A percentile compares a stretch with the other conserved stretches of the same genome.
Evolutionary conservation across 148 eudicot genomes (phyloP).

Genomic region (Rheum nobile): DNA sequence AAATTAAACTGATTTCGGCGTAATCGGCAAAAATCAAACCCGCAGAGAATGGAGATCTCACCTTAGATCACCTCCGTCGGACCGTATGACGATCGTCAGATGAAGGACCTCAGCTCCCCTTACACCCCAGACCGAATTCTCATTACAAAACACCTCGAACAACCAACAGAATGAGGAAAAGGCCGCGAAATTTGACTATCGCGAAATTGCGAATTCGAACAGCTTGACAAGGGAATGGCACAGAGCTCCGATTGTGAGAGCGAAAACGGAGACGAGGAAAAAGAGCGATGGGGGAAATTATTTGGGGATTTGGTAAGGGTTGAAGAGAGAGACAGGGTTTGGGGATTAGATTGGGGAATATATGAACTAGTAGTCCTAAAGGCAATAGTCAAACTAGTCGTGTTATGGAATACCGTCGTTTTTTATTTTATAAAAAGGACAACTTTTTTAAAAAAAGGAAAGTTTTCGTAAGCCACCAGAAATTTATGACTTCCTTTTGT

Average conservation of each 20-base stretch:
- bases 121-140: not conserved
- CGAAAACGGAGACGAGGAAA: not conserved
- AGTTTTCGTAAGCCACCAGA: not conserved
- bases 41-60: not conserved
- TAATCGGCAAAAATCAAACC: not conserved
- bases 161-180: not conserved
- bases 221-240: not conserved
- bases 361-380: not conserved
- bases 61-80: constrained; percentile 5
- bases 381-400: constrained; percentile 5
- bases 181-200: not conserved
- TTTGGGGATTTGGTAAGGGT: constrained; percentile 9
- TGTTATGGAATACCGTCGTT: not conserved
- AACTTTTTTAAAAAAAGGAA: not conserved
- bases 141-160: not conserved
- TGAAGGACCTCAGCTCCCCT: not conserved
- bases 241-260: not conserved
- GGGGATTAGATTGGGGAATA: constrained; percentile 7
- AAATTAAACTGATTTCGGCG: constrained; percentile 1
- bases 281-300: not conserved
- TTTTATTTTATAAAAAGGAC: not conserved
- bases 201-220: not conserved
- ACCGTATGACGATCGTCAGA: not conserved
- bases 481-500: not conserved
- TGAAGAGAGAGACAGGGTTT: constrained; percentile 5